Percentiles rank a stretch among this genome's conserved stretches.
Conservation (phyloP, 176 grass and related monocot genomes). For the Aegilops speltoides region DNA sequence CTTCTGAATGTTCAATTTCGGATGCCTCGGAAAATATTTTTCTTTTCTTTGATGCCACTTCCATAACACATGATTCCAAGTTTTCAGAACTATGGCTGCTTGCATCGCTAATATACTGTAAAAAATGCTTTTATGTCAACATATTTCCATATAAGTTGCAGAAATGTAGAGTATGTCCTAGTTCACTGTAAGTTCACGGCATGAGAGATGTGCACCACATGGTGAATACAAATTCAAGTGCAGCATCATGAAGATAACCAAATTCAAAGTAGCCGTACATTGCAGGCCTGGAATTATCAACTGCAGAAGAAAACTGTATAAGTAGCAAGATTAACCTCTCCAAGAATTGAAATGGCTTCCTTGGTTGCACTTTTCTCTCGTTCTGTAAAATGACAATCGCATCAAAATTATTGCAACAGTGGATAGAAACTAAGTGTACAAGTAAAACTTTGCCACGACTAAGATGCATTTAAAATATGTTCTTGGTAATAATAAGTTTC, state of each 20-base stretch:
- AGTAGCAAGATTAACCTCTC: conserved; percentile 46
- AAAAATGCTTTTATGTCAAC: conserved; percentile 18
- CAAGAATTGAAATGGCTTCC: conserved; percentile 86
- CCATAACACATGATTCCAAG: conserved; percentile 36
- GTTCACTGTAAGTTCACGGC: neutral
- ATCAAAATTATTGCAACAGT: conserved; percentile 24
- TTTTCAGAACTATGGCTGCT: conserved; percentile 29
- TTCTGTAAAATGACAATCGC: conserved; percentile 44
- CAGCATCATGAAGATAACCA: neutral
- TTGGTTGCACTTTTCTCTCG: conserved; percentile 97
- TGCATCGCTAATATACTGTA: conserved; percentile 53
- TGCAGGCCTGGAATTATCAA: conserved; percentile 16
- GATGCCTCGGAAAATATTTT: conserved; percentile 54
- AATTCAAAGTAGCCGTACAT: neutral
- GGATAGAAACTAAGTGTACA: neutral
- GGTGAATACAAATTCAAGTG: neutral
- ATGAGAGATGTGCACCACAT: neutral
- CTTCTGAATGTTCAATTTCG: conserved; percentile 34
- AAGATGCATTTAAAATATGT: conserved; percentile 4
- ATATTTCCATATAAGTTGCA: neutral
- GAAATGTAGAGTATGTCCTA: neutral
- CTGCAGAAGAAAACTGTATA: conserved; percentile 17
- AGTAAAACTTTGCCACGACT: neutral
- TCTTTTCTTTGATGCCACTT: conserved; percentile 62
- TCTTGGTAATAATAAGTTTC: neutral